These are phyloP conservation scores for Talaromyces amestolkiae DNA, from an alignment of 2,329 filamentous ascomycete species.

Conservation along the genomic window DNA sequence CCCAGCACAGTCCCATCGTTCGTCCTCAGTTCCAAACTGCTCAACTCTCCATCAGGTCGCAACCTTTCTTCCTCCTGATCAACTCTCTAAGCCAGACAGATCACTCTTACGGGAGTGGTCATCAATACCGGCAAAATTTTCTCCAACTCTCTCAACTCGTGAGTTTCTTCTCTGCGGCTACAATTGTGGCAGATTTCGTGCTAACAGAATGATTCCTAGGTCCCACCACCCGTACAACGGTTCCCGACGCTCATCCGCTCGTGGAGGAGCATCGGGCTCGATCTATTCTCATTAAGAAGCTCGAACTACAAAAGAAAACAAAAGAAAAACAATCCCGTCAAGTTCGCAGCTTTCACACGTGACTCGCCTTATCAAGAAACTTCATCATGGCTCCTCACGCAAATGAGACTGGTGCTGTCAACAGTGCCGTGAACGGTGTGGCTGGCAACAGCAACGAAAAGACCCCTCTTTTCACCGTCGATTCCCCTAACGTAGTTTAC, in stretches of 20 bases:
- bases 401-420: slow-evolving; percentile 54
- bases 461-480: slow-evolving; percentile 72
- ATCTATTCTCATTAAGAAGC: slow-evolving; percentile 44
- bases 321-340: slow-evolving; percentile 44
- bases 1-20: background rate
- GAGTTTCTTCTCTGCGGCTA: slow-evolving; percentile 42
- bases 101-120: slow-evolving; percentile 54
- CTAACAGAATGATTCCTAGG: slow-evolving; percentile 48
- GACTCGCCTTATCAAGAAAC: slow-evolving; percentile 18
- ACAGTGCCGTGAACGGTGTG: slow-evolving; percentile 56
- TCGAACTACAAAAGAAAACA: slow-evolving; percentile 10
- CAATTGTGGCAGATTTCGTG: slow-evolving; percentile 18
- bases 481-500: slow-evolving; percentile 90
- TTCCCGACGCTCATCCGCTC: slow-evolving; percentile 80
- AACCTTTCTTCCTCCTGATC: slow-evolving; percentile 46
- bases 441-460: slow-evolving; percentile 37
- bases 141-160: slow-evolving; percentile 98
- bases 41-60: slow-evolving; percentile 20
- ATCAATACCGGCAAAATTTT: slow-evolving; percentile 82
- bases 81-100: slow-evolving; percentile 40
- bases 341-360: slow-evolving; percentile 31
- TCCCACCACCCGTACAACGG: slow-evolving; percentile 94
- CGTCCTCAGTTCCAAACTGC: slow-evolving; percentile 14
- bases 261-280: slow-evolving; percentile 71
- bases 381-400: slow-evolving; percentile 89